Conservation (phyloP, 2,329 filamentous ascomycete species). For the Nothomitra cinnamomea region DNA sequence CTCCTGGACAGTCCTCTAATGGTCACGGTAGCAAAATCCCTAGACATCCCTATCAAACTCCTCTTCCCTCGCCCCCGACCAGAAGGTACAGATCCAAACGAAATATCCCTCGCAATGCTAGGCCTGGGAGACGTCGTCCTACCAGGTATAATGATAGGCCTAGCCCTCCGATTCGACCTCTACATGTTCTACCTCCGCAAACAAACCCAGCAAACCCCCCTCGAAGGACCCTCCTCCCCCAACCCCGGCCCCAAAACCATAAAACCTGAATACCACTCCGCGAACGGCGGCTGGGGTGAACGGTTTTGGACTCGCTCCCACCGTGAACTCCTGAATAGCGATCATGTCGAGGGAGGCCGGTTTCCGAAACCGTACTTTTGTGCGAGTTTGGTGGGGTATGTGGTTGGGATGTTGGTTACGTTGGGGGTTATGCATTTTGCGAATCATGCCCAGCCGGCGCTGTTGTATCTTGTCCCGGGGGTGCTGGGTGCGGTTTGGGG, state of each 20-base stretch:
- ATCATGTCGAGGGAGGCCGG: constrained; percentile 21
- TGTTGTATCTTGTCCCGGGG: constrained; percentile 82
- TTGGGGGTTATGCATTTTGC: constrained; percentile 61
- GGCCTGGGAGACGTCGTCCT: constrained; percentile 89
- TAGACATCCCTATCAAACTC: constrained; percentile 89
- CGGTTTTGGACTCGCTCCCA: constrained; percentile 52
- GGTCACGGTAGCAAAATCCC: constrained; percentile 70
- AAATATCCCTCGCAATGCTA: constrained; percentile 49
- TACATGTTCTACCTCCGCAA: constrained; percentile 65
- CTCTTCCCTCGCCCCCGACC: constrained; percentile 53
- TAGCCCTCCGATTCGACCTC: constrained; percentile 82
- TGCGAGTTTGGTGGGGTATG: constrained; percentile 59
- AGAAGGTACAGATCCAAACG: constrained; percentile 25
- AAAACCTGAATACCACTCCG: constrained; percentile 37
- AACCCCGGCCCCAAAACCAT: constrained; percentile 14
- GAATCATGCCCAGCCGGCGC: constrained; percentile 70
- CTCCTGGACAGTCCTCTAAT: constrained; percentile 47
- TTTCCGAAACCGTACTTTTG: constrained; percentile 82
- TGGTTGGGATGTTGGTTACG: constrained; percentile 60
- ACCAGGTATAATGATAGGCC: constrained; percentile 75
- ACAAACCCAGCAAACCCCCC: constrained; percentile 24
- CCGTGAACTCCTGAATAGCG: constrained; percentile 12
- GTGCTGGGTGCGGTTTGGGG: constrained; percentile 61
- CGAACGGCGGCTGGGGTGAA: constrained; percentile 66
- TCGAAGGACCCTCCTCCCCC: background rate